Evolutionary conservation across 371 early-diverging fungal species (phyloP), one percentile per base, ranked within the genome.

Genomic region (Chytridium lagenaria): DNA sequence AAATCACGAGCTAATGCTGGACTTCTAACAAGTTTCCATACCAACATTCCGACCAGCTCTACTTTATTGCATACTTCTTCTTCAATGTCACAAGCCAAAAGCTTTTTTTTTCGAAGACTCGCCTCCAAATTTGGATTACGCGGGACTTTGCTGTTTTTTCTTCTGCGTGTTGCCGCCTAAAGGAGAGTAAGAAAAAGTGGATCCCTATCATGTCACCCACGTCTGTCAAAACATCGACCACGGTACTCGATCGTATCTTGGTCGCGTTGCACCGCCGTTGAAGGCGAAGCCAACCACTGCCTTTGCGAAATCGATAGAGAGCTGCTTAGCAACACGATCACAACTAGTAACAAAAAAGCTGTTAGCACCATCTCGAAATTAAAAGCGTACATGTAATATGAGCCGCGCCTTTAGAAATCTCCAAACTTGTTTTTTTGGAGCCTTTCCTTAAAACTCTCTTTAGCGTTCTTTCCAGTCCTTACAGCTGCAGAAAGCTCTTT

Each of bases 281-380:
- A 92, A 93, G 12, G 93, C 93, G 80, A 94, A 95, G 31, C 90
- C 69, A 81, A 92, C 92, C 66, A 95, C 91, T 0, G 94, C 95
- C 23, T 86, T 88, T 0, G 87, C 94, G 78, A 84, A 94, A 68
- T 94, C 94, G 23, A 96, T 87, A 0, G 89, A 90, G 39, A 95
- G 80, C 72, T 84, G 83, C 49, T 85, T 84, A 26, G 95, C 94
- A 37, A 95, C 70, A 37, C 81, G 83, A 1, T 69, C 87, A 63
- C 92, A 88, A 1, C 88, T 88, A 50, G 81, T 75, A 30, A 80
- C 87, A 59, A 40, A 23, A 44, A 34, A 33, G 69, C n/a, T 52
- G n/a, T 70, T 39, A 33, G 26, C 16, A 30, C n/a, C 1, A 63
- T 15, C 26, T 0, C 12, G 26, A n/a, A 1, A 22, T 63, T 23